These are phyloP conservation scores for Solanum aculeatissimum DNA, from an alignment of 305 asterid genomes.

Conservation along the genomic window DNA sequence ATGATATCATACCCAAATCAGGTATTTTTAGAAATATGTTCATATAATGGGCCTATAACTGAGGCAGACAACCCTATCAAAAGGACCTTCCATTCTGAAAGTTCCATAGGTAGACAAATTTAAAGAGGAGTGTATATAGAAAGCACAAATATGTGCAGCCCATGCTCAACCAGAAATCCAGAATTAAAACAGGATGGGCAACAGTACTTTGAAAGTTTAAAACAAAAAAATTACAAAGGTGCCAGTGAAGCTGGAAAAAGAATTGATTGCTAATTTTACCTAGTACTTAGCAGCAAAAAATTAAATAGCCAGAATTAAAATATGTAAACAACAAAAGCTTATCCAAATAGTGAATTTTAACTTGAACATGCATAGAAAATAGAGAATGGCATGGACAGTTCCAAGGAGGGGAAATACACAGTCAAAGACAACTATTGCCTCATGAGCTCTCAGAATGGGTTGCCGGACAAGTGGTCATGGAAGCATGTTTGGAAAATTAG, in stretches of 20 bases:
- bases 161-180: background rate
- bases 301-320: background rate
- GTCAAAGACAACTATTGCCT: background rate
- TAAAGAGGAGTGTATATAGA: background rate
- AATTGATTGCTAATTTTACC: background rate
- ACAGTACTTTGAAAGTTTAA: background rate
- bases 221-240: background rate
- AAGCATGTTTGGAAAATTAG: background rate
- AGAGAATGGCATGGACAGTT: background rate
- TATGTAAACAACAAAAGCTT: background rate
- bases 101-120: background rate
- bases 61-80: background rate
- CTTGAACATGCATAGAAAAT: background rate
- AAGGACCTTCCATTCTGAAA: background rate
- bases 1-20: background rate
- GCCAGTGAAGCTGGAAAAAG: background rate
- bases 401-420: background rate
- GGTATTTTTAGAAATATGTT: background rate
- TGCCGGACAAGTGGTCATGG: background rate
- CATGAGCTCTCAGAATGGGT: background rate
- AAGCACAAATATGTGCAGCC: background rate
- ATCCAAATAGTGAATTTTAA: background rate
- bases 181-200: background rate
- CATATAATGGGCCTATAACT: background rate
- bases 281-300: background rate